Evolutionary conservation across 352 stramenopile species (phyloP), one percentile per base, ranked within the genome.

Genomic region (Globisporangium perplexum): DNA sequence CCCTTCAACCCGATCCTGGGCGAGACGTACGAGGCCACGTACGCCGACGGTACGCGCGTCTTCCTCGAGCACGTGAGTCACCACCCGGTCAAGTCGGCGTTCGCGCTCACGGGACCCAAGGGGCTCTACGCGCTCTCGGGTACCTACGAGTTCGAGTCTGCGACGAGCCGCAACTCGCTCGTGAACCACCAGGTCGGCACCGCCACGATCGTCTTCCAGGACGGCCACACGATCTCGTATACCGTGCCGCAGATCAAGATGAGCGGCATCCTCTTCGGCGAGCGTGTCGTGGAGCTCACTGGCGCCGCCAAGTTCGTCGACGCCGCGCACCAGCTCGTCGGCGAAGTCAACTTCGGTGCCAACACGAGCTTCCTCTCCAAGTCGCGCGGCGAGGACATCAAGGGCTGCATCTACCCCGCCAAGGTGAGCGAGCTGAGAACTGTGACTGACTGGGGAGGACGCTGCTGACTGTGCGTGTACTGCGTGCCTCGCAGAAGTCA

Each of bases 1-100:
- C 82, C 82, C 4, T 92, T 92, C 62, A 92, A 89, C 53, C 82
- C 82, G 38, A 89, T 92, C 30, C 36, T 92, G 30, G 82, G 79
- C 17, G 82, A 92, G 60, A 92, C 82, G 7, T 89, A 90, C 59
- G 61, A 93, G 33, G 75, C 82, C 7, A 74, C 68, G n/a, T 82
- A 86, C 54, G 46, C 74, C n/a, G 81, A 92, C 51, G 77, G 78
- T 43, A 78, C 81, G 22, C 62, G 74, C 14, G 60, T 92, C n/a
- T 80, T 75, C 49, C 52, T 89, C 41, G 81, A 92, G 59, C 81
- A 92, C 55, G 69, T 88, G 11, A 70, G 69, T 33, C 81, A 92
- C 60, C 81, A 92, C 52, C 81, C 81, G 0, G 72, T 87, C 28
- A 74, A 78, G 24, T 81, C 75, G 41, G 77, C 74, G 2, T 92